Percentiles rank a stretch among this genome's conserved stretches.
phyloP scores from a whole-genome alignment of 2,329 filamentous ascomycete genomes.

The Fusarium sp. region DNA sequence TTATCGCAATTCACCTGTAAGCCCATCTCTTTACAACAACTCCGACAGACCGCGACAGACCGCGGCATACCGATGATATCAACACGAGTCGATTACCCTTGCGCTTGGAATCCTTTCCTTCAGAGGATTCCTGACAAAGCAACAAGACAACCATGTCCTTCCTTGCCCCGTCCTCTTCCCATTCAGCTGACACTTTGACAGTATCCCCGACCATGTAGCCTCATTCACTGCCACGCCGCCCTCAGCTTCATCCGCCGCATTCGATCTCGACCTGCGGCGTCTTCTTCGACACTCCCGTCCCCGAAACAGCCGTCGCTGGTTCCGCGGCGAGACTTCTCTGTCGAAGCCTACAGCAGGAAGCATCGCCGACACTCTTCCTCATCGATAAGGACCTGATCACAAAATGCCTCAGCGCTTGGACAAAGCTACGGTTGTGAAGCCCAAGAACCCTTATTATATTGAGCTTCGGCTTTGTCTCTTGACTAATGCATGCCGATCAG shows the following conservation, averaged over 20 bases:
- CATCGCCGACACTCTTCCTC: neutral
- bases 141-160: neutral
- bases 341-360: neutral
- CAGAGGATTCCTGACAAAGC: neutral
- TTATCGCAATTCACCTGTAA: neutral
- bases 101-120: neutral
- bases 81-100: accelerated
- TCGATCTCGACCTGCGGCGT: neutral
- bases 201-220: neutral
- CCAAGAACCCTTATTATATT: neutral
- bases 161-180: neutral
- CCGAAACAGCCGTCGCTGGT: neutral
- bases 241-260: neutral
- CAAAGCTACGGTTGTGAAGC: neutral
- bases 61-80: neutral
- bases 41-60: too few species aligned
- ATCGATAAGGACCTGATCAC: neutral
- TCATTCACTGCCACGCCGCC: neutral
- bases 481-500: neutral
- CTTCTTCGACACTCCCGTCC: neutral
- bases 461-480: neutral
- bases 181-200: neutral
- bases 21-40: neutral
- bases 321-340: neutral
- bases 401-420: neutral